phyloP scores from a whole-genome alignment of 805 yeast species.

The Yamadazyma phyllophila region DNA sequence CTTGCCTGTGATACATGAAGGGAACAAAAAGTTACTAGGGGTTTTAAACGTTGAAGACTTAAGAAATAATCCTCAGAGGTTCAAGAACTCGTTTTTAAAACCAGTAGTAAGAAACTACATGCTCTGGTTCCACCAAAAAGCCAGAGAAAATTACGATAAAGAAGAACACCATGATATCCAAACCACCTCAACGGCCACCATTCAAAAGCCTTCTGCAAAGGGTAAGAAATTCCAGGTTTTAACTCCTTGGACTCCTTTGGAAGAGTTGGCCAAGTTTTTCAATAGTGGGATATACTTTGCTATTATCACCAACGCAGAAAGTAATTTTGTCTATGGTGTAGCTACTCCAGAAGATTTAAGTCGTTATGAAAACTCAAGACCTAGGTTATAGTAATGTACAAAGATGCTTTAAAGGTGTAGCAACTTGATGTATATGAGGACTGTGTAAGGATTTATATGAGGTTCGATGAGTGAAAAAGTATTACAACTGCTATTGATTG shows the following conservation, averaged over 20 bases:
- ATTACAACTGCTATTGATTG: no score
- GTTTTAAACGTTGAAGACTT: slow-evolving; percentile 47
- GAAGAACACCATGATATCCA: slow-evolving; percentile 12
- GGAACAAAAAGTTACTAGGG: slow-evolving; percentile 44
- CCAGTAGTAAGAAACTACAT: slow-evolving; percentile 33
- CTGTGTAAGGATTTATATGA: no score
- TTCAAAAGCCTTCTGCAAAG: slow-evolving; percentile 26
- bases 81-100: slow-evolving; percentile 20
- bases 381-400: slow-evolving; percentile 23
- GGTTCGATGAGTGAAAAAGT: no score
- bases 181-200: slow-evolving; percentile 22
- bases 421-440: no score
- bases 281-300: slow-evolving; percentile 51
- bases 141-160: slow-evolving; percentile 31
- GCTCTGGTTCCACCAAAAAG: slow-evolving; percentile 44
- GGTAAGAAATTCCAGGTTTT: slow-evolving; percentile 41
- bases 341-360: slow-evolving; percentile 51
- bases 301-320: slow-evolving; percentile 52
- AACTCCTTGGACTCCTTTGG: slow-evolving; percentile 56
- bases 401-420: no score
- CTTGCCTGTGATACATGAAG: slow-evolving; percentile 52
- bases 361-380: slow-evolving; percentile 43
- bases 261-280: slow-evolving; percentile 51
- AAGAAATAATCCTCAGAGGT: slow-evolving; percentile 28
- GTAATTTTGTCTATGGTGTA: slow-evolving; percentile 56